Conservation (phyloP, 306 rosid genomes). For the Lathyrus sativus region DNA sequence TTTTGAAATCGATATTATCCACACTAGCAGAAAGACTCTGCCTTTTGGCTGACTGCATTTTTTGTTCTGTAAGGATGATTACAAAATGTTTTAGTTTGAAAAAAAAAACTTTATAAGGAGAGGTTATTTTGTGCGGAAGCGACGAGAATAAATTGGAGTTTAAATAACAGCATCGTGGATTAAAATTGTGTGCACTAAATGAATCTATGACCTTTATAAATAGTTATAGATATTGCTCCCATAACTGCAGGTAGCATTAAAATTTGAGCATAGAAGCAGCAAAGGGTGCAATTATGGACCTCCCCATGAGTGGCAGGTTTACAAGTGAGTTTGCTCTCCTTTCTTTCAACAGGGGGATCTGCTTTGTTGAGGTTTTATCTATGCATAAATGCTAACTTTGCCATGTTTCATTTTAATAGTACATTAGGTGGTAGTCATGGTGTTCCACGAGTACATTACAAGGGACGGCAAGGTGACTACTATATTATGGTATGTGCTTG, state of each 20-base stretch:
- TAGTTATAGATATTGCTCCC: background rate
- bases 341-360: background rate
- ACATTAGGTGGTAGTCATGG: conserved; percentile 95
- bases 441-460: conserved; percentile 84
- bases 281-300: conserved; percentile 95
- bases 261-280: conserved; percentile 91
- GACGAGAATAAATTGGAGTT: background rate
- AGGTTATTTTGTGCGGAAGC: background rate
- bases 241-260: conserved; percentile 79
- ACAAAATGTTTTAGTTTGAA: background rate
- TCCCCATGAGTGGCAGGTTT: conserved; percentile 95
- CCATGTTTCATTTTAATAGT: conserved; percentile 43
- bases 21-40: background rate
- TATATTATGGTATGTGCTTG: conserved; percentile 74
- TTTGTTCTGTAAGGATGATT: background rate
- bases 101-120: background rate
- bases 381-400: conserved; percentile 16
- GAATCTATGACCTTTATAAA: background rate
- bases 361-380: conserved; percentile 8
- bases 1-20: background rate
- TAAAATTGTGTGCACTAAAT: background rate
- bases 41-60: background rate
- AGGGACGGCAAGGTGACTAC: conserved; percentile 93
- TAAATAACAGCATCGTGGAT: background rate
- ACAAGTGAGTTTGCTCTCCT: conserved; percentile 62